Base-by-base conservation (phyloP, 257 asterid species). In the Cordia subcordata region DNA sequence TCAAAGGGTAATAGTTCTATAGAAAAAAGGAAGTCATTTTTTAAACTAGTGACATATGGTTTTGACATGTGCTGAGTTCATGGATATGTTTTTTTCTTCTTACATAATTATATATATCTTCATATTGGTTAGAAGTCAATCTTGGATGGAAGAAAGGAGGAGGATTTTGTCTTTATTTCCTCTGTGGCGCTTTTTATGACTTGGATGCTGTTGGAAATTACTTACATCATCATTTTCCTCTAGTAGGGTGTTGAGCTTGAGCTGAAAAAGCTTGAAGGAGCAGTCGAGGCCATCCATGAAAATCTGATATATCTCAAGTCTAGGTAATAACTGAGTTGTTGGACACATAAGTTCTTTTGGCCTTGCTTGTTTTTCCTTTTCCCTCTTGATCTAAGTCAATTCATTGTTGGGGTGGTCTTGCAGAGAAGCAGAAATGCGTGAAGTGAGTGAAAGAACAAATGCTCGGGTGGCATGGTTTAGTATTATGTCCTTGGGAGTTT, bases 161-260 rank as follows among this genome's bases (percentile, higher is more conserved):
- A 23, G 47, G 13, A 11, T 39, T 58, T 58, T 16, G 1, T 9
- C 52, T 22, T 46, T 5, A 23, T 3, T 17, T 19, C 27, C 13
- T 2, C 2, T 42, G 37, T 5, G 35, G 35, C 19, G 14, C 16
- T 47, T 40, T 39, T 5, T 6, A 0, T 13, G 39, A 1, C 2
- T 63, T 6, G 6, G 35, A 27, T 27, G 35, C 35, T 27, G 35
- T 27, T 27, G 35, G 69, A 49, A 66, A 66, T 57, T 35, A 55
- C 64, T 44, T 49, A 67, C 72, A 33, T 69, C 21, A 35, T 21
- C 32, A 57, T 52, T 10, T 68, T 56, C 63, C 67, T 72, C 70
- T 74, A 47, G 67, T 74, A 86, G 97, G 97, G 96, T 58, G 66
- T 90, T 47, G 96, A 85, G 75, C 96, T 90, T 66, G 98, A 90